Base-by-base conservation (phyloP, 1,284 basidiomycete species). In the Boletus hoseneyae region DNA sequence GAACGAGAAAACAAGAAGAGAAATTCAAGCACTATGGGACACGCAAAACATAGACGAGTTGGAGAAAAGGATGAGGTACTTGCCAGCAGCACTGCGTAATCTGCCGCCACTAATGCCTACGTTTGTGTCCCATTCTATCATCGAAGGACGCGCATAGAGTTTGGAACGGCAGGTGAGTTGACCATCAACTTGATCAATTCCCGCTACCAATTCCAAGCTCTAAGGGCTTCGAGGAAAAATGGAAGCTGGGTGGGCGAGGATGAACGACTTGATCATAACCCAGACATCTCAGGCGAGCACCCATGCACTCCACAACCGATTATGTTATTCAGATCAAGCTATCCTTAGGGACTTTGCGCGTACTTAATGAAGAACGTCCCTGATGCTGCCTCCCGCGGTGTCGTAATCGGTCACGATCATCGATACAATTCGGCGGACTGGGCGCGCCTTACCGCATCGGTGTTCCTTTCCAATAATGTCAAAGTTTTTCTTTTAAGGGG, bases 261-360 rank as follows among this genome's bases (percentile, higher is more conserved):
- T 93, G 88, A 93, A 93, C 63, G 88, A 92, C 64, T 68, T 93
- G 45, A 88, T 83, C 41, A 73, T 93, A 46, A 84, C 91, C 35
- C 90, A 93, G 62, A 80, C 90, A 6, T 89, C 88, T 15, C 88
- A 92, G 74, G 89, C 82, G 42, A 40, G 56, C 42, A 27, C 15
- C n/a, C 34, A 5, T 44, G 29, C 25, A 32, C 50, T 47, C 11
- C 6, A 19, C 39, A 49, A 30, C 43, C 23, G 15, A 23, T 13
- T 13, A n/a, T 38, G 12, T 44, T 30, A 35, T 48, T 37, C 6
- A 42, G 27, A 23, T 19, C 32, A 45, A 16, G 11, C 23, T 40
- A 29, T 30, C 12, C 10, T 42, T 49, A 90, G 88, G 89, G 90
- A 18, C 75, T 93, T 7, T 86, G 83, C 53, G 79, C 82, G 45